Percentiles rank a stretch among this genome's conserved stretches.
phyloP scores from a whole-genome alignment of 75 land plant genomes.

The Gnetum montanum region DNA sequence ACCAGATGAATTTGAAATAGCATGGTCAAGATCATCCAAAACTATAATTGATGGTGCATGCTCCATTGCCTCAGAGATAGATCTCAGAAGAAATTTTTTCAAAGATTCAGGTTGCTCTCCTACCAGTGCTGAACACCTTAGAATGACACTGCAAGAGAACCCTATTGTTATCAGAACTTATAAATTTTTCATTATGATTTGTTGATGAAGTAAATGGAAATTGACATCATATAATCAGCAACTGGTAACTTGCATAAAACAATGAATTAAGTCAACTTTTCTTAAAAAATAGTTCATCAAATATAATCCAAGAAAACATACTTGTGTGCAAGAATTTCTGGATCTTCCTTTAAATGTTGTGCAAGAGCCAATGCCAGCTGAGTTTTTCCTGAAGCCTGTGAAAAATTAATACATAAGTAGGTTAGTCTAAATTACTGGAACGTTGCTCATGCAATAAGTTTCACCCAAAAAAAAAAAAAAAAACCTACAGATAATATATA shows the following conservation, averaged over 20 bases:
- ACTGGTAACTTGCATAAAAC: no score
- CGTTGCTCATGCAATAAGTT: no score
- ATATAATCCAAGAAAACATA: conserved; percentile 17
- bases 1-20: conserved; percentile 43
- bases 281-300: neutral
- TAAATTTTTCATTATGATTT: neutral
- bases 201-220: neutral
- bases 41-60: conserved; percentile 77
- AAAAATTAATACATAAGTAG: no score
- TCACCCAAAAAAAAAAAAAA: no score
- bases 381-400: conserved; percentile 92
- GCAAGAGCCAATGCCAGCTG: conserved; percentile 66
- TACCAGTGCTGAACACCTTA: conserved; percentile 59
- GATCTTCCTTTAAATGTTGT: conserved; percentile 46
- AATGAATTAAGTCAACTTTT: no score
- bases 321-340: conserved; percentile 65
- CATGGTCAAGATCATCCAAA: conserved; percentile 84
- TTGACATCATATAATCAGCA: neutral
- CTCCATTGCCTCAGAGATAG: conserved; percentile 63
- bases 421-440: no score
- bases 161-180: no score
- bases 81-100: conserved; percentile 33
- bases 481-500: no score
- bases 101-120: conserved; percentile 51
- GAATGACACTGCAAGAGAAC: conserved; percentile 51